Conservation (phyloP, 495 filamentous ascomycete genomes). For the Neohortaea acidophila region DNA sequence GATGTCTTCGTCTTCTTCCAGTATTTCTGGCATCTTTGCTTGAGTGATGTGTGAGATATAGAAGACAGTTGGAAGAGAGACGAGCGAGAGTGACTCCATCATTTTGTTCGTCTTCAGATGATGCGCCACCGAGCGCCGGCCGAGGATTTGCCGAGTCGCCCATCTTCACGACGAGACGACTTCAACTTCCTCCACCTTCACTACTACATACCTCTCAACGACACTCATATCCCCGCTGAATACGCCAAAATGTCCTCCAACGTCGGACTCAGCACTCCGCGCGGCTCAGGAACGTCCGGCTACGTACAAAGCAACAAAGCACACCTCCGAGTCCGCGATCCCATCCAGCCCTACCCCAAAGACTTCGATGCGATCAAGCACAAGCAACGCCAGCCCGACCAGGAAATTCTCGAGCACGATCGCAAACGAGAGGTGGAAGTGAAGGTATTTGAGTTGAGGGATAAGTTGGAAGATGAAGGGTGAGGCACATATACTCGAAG, state of each 20-base stretch:
- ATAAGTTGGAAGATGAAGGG: slow-evolving; percentile 80
- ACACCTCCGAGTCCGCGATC: slow-evolving; percentile 60
- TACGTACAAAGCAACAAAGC: slow-evolving; percentile 94
- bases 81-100: too few species aligned
- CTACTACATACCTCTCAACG: slow-evolving; percentile 2
- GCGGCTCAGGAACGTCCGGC: slow-evolving; percentile 88
- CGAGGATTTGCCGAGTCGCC: too few species aligned
- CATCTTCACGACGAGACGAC: too few species aligned
- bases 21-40: slow-evolving; percentile 7
- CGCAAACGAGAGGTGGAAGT: slow-evolving; percentile 77
- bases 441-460: slow-evolving; percentile 77
- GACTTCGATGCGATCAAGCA: slow-evolving; percentile 46
- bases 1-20: slow-evolving; percentile 3
- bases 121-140: too few species aligned
- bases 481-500: slow-evolving; percentile 12
- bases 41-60: not conserved
- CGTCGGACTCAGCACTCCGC: slow-evolving; percentile 89
- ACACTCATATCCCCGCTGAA: slow-evolving; percentile 3
- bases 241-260: slow-evolving; percentile 68
- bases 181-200: too few species aligned
- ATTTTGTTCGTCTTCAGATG: too few species aligned
- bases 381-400: slow-evolving; percentile 69
- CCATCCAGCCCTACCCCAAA: slow-evolving; percentile 42
- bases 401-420: slow-evolving; percentile 87
- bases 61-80: not conserved